Conservation (phyloP, 345 rosid genomes). For the Angophora floribunda region DNA sequence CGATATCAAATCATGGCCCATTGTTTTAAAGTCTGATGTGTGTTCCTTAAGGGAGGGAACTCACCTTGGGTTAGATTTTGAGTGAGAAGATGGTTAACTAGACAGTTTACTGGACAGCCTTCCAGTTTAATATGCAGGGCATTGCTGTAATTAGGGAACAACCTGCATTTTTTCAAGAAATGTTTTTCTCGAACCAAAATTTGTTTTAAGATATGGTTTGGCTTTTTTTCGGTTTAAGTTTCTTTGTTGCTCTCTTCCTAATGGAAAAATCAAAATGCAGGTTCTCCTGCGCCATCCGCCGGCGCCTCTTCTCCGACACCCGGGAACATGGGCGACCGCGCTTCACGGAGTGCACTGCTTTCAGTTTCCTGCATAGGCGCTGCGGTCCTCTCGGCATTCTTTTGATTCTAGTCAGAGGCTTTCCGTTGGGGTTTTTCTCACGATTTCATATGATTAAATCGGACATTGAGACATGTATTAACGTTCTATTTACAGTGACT, state of each 20-base stretch:
- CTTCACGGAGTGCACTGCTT: not conserved
- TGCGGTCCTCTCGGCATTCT: not conserved
- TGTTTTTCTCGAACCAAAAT: not conserved
- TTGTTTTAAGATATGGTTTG: no score
- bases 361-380: slow-evolving; percentile 1
- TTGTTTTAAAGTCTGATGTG: no score
- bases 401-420: not conserved
- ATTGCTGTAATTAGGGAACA: not conserved
- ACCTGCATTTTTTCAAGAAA: not conserved
- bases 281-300: not conserved
- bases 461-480: not conserved
- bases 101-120: not conserved
- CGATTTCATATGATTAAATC: not conserved
- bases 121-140: not conserved
- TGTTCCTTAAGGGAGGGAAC: not conserved
- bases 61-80: not conserved
- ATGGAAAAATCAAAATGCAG: not conserved
- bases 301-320: not conserved
- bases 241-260: not conserved
- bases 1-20: no score
- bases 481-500: not conserved
- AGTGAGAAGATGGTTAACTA: not conserved
- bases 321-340: not conserved
- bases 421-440: not conserved
- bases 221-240: not conserved